A percentile compares a stretch with the other conserved stretches of the same genome.
Evolutionary conservation across 345 rosid species (phyloP).

Genomic region (Eucalyptus grandis): DNA sequence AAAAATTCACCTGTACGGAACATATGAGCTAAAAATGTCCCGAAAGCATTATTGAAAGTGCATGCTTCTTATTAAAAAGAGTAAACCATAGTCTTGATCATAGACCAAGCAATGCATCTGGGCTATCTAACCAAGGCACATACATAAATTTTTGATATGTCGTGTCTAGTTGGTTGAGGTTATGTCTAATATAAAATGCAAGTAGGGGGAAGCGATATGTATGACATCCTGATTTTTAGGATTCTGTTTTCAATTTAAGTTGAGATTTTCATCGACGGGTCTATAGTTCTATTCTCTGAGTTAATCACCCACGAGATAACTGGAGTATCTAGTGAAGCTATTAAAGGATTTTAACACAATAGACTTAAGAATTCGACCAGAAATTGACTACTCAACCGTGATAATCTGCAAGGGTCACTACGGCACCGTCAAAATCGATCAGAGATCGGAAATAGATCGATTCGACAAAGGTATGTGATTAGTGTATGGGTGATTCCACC

Average conservation of each 20-base stretch:
- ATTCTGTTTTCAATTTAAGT: too few relatives aligned
- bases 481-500: too few relatives aligned
- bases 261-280: fast-evolving
- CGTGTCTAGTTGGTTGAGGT: not conserved
- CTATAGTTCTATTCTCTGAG: too few relatives aligned
- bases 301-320: too few relatives aligned
- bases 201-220: not conserved
- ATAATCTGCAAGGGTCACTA: too few relatives aligned
- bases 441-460: fast-evolving
- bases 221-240: too few relatives aligned
- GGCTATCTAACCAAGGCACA: not conserved
- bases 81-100: not conserved
- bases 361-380: too few relatives aligned
- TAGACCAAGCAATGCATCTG: not conserved
- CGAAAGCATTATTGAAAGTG: not conserved
- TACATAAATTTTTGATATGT: not conserved
- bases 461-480: too few relatives aligned
- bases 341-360: too few relatives aligned
- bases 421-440: too few relatives aligned
- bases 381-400: too few relatives aligned
- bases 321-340: fast-evolving
- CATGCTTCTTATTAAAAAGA: not conserved
- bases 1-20: not conserved
- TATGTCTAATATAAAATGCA: not conserved
- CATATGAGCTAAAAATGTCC: not conserved